Evolutionary conservation across 495 filamentous ascomycete species (phyloP).

Genomic region (Zalerion maritima): DNA sequence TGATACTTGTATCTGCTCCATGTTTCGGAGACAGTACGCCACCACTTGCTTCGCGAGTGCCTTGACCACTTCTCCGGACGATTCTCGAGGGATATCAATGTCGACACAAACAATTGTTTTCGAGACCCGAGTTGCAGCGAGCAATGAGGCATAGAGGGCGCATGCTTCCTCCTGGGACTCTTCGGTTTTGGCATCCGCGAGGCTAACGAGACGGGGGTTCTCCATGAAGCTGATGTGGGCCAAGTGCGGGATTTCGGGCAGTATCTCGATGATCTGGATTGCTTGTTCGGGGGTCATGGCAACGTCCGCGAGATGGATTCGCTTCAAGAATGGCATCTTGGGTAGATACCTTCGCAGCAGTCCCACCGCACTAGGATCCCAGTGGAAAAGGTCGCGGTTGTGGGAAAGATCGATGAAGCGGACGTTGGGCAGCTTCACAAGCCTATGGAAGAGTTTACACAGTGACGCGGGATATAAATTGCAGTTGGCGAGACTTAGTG

Average conservation of each 20-base stretch:
- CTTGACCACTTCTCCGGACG: conserved; percentile 77
- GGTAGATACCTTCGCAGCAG: conserved; percentile 69
- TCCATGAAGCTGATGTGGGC: conserved; percentile 82
- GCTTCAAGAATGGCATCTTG: conserved; percentile 62
- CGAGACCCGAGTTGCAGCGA: conserved; percentile 77
- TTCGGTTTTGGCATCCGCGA: conserved; percentile 56
- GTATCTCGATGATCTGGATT: conserved; percentile 76
- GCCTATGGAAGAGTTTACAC: conserved; percentile 57
- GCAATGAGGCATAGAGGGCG: conserved; percentile 81
- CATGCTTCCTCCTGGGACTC: conserved; percentile 79
- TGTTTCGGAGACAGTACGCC: conserved; percentile 82
- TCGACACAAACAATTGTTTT: conserved; percentile 76
- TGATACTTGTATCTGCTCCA: conserved; percentile 47
- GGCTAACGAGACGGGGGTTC: conserved; percentile 53
- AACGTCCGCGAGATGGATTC: conserved; percentile 82
- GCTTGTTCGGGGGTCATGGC: conserved; percentile 70
- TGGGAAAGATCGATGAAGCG: conserved; percentile 85
- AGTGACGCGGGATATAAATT: conserved; percentile 58
- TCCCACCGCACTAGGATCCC: conserved; percentile 57
- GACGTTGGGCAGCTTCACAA: conserved; percentile 58
- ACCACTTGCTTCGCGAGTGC: conserved; percentile 86
- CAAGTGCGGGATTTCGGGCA: conserved; percentile 70
- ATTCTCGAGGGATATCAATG: conserved; percentile 67
- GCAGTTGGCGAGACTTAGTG: conserved; percentile 78
- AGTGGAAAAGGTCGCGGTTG: conserved; percentile 66